Conservation (phyloP, 176 grass and related monocot species). For the Carex cristatella region DNA sequence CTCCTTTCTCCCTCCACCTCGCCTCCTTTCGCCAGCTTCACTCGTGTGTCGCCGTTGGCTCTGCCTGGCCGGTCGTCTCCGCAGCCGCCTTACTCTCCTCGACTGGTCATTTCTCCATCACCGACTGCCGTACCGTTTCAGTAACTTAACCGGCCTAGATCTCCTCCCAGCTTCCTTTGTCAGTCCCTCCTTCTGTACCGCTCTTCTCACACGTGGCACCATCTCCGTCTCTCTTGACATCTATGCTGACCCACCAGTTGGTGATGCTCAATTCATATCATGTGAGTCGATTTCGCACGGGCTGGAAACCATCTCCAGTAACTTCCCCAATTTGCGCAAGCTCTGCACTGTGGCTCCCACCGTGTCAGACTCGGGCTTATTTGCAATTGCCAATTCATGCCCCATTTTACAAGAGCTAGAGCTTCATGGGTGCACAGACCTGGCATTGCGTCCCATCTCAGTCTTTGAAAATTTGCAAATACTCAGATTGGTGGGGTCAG, state of each 20-base stretch:
- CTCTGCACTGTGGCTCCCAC: conserved; percentile 44
- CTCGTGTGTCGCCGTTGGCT: conserved; percentile 84
- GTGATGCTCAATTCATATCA: conserved; percentile 44
- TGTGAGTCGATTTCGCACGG: conserved; percentile 49
- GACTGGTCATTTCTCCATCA: conserved; percentile 72
- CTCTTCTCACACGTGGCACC: conserved; percentile 48
- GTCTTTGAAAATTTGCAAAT: conserved; percentile 88
- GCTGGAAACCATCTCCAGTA: conserved; percentile 41
- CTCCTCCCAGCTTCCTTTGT: conserved; percentile 70
- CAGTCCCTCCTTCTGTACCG: conserved; percentile 18
- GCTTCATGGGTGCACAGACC: conserved; percentile 77
- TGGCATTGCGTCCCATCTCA: conserved; percentile 72
- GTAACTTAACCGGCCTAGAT: conserved; percentile 63
- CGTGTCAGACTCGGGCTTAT: conserved; percentile 51
- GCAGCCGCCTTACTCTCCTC: conserved; percentile 54
- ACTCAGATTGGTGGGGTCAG: conserved; percentile 52
- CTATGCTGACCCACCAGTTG: conserved; percentile 41
- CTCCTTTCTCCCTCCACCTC: conserved; percentile 28
- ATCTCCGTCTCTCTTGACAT: conserved; percentile 54
- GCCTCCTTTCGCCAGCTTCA: conserved; percentile 53
- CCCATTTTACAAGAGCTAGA: conserved; percentile 68
- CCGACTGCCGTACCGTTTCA: conserved; percentile 62
- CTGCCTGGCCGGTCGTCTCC: conserved; percentile 64
- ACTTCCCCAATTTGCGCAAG: conserved; percentile 54
- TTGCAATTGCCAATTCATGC: conserved; percentile 59